These are phyloP conservation scores for Ceratocystis eucalypticola DNA, from an alignment of 2,329 filamentous ascomycete species.

Conservation along the genomic window DNA sequence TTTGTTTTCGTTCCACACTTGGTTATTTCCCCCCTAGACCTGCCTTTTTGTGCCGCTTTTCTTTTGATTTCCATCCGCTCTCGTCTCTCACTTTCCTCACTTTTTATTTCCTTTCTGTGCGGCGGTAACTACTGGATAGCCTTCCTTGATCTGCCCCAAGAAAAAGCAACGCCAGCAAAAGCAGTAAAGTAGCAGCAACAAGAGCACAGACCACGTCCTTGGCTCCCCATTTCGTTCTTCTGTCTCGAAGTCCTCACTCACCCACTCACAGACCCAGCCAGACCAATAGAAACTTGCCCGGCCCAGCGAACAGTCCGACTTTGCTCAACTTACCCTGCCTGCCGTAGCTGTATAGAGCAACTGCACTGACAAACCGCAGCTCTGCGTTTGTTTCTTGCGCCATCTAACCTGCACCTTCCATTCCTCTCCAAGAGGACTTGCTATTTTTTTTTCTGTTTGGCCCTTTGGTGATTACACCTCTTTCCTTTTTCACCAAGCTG, in stretches of 20 bases:
- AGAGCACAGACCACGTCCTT: slow-evolving; percentile 2
- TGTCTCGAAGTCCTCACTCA: background rate
- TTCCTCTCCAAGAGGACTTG: background rate
- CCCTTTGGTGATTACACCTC: background rate
- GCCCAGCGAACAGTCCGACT: background rate
- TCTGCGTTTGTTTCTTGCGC: slow-evolving; percentile 1
- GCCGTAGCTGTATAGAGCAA: background rate
- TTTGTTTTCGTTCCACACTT: background rate
- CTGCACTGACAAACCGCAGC: background rate
- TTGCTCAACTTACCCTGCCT: background rate
- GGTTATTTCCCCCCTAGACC: background rate
- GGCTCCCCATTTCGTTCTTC: background rate
- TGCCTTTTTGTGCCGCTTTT: background rate
- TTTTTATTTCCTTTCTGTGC: background rate
- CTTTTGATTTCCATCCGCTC: slow-evolving; percentile 15
- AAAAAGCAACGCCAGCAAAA: background rate
- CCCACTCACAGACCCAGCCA: slow-evolving; percentile 1
- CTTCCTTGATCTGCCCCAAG: background rate
- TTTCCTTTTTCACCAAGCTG: background rate
- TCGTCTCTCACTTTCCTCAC: background rate
- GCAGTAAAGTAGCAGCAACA: background rate
- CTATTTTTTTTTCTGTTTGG: background rate
- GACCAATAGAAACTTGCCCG: background rate
- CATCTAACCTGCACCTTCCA: slow-evolving; percentile 1
- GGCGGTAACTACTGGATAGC: background rate